Conservation (phyloP, 768 basidiomycete species). For the Russula sp. region DNA sequence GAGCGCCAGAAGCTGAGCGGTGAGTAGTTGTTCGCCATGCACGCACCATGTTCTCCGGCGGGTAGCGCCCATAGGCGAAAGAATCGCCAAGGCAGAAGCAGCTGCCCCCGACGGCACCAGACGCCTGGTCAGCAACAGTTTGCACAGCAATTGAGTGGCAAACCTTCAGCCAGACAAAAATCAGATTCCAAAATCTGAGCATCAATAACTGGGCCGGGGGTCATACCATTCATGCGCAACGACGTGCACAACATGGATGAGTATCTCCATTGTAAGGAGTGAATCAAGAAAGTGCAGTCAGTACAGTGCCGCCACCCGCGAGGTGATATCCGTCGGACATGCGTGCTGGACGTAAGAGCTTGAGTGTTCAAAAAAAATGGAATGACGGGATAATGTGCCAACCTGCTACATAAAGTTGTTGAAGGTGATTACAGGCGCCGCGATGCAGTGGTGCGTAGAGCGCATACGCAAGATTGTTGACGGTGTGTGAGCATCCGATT, state of each 20-base stretch:
- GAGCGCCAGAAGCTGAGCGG: slow-evolving; percentile 88
- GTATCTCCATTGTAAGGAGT: slow-evolving; percentile 80
- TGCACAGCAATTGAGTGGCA: slow-evolving; percentile 17
- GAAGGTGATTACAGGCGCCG: slow-evolving; percentile 93
- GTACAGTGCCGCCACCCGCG: slow-evolving; percentile 44
- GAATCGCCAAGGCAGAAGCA: slow-evolving; percentile 92
- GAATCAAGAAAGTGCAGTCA: slow-evolving; percentile 61
- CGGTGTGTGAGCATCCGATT: neutral
- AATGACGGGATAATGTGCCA: neutral
- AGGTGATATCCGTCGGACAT: slow-evolving; percentile 43
- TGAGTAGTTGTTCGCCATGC: slow-evolving; percentile 97
- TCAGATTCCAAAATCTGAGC: slow-evolving; percentile 96
- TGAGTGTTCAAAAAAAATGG: neutral
- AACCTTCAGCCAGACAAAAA: slow-evolving; percentile 95
- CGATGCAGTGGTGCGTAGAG: slow-evolving; percentile 92
- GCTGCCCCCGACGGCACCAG: slow-evolving; percentile 43
- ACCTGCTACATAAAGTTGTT: slow-evolving; percentile 96
- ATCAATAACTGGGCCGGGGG: slow-evolving; percentile 77
- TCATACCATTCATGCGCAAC: slow-evolving; percentile 84
- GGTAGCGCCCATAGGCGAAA: slow-evolving; percentile 94
- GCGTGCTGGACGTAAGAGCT: slow-evolving; percentile 40
- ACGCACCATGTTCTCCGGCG: slow-evolving; percentile 99
- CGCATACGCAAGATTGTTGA: slow-evolving; percentile 73
- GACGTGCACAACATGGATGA: slow-evolving; percentile 93
- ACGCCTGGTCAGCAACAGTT: neutral